phyloP scores from a whole-genome alignment of 2,329 filamentous ascomycete species.

The Parascedosporium putredinis region DNA sequence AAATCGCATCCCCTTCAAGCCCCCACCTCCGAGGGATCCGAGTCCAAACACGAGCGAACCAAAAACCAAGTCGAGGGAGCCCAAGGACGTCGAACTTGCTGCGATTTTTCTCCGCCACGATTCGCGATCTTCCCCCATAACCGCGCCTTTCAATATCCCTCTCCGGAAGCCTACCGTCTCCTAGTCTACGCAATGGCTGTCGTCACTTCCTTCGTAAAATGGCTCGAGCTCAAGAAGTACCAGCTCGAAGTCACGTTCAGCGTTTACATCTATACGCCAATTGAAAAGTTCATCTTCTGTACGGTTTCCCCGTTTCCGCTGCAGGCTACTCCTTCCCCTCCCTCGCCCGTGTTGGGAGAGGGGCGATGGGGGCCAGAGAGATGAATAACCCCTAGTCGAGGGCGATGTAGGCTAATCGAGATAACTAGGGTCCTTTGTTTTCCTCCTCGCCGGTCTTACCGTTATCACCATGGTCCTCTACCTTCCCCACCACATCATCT shows the following conservation, averaged over 20 bases:
- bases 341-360: no score
- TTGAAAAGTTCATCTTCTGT: conserved; percentile 98
- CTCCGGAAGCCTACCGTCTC: not conserved
- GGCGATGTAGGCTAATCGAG: not conserved
- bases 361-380: not conserved
- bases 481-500: conserved; percentile 80
- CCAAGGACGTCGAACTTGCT: no score
- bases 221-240: conserved; percentile 91
- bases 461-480: conserved; percentile 83
- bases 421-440: conserved; percentile 75
- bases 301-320: conserved; percentile 26
- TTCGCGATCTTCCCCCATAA: no score
- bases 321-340: not conserved
- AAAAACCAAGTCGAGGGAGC: no score
- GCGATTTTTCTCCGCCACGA: no score
- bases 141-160: no score
- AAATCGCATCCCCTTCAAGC: no score
- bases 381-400: not conserved
- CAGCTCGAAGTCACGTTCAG: conserved; percentile 97
- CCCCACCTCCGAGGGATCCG: no score
- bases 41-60: no score
- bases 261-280: conserved; percentile 93
- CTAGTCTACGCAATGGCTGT: conserved; percentile 20
- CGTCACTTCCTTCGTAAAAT: conserved; percentile 55
- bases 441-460: conserved; percentile 79